phyloP scores from a whole-genome alignment of 2,329 filamentous ascomycete genomes.

The Aspergillus chevalieri region DNA sequence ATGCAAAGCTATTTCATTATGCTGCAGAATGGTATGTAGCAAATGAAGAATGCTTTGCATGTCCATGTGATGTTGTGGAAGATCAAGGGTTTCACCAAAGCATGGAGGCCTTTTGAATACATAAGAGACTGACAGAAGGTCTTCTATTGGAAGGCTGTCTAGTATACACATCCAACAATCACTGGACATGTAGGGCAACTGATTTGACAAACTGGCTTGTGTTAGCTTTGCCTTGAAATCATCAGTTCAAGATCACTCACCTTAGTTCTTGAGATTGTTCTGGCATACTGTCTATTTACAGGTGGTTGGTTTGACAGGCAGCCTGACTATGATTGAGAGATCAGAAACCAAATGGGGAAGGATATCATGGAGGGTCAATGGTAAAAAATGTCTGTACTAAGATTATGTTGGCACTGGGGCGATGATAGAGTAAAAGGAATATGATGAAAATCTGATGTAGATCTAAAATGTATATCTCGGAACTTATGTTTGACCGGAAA shows the following conservation, averaged over 20 bases:
- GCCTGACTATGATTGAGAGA: neutral
- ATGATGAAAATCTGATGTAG: no score
- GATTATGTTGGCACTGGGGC: no score
- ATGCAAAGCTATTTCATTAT: neutral
- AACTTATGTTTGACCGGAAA: neutral
- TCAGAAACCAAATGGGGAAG: no score
- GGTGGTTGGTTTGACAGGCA: neutral
- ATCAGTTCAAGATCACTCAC: neutral
- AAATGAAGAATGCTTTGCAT: neutral
- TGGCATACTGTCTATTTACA: neutral
- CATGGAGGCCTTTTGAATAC: neutral
- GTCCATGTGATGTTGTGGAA: neutral
- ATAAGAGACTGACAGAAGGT: neutral
- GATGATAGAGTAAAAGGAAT: no score
- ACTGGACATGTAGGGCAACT: neutral
- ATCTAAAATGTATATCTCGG: neutral
- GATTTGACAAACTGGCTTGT: neutral
- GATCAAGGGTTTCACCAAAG: neutral
- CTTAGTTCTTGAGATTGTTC: neutral
- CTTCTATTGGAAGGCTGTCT: neutral
- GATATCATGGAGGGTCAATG: no score
- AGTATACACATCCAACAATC: neutral
- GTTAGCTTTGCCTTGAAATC: neutral
- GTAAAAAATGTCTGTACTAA: no score
- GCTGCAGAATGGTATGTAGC: neutral